Conservation (phyloP, 805 yeast genomes). For the Saccharomyces jurei region DNA sequence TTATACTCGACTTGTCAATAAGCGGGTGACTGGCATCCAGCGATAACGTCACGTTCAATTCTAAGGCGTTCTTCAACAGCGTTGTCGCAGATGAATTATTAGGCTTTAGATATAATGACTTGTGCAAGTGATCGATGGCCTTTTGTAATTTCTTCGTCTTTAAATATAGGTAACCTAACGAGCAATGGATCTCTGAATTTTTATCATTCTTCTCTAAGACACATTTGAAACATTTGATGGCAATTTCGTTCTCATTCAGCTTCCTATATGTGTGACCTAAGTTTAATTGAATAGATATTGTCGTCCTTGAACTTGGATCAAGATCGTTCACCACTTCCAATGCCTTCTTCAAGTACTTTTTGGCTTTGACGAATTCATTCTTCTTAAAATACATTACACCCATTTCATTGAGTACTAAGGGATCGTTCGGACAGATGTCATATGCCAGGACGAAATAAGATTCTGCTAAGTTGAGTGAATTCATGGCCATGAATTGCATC, state of each 20-base stretch:
- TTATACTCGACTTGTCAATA: conserved; percentile 13
- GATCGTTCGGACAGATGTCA: conserved; percentile 76
- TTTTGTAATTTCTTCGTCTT: conserved; percentile 54
- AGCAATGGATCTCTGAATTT: conserved; percentile 69
- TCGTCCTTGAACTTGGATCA: conserved; percentile 72
- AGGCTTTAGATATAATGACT: conserved; percentile 70
- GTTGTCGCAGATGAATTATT: conserved; percentile 81
- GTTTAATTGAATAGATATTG: conserved; percentile 79
- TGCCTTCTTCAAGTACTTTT: conserved; percentile 62
- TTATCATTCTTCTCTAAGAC: conserved; percentile 62
- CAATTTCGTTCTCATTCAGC: conserved; percentile 50
- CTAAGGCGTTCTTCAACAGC: conserved; percentile 69
- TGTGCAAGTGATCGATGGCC: conserved; percentile 73
- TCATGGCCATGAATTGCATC: conserved; percentile 90
- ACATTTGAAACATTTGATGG: conserved; percentile 67
- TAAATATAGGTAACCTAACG: conserved; percentile 76
- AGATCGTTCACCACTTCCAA: conserved; percentile 56
- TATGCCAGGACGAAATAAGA: conserved; percentile 75
- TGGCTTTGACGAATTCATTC: conserved; percentile 59
- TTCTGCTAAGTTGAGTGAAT: conserved; percentile 71
- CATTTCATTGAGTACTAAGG: conserved; percentile 79
- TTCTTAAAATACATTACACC: conserved; percentile 88
- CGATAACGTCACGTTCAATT: conserved; percentile 37
- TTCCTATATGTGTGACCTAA: conserved; percentile 83
- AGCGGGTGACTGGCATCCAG: conserved; percentile 28